Evolutionary conservation across 345 rosid species (phyloP).

Genomic region (Rhodamnia argentea): DNA sequence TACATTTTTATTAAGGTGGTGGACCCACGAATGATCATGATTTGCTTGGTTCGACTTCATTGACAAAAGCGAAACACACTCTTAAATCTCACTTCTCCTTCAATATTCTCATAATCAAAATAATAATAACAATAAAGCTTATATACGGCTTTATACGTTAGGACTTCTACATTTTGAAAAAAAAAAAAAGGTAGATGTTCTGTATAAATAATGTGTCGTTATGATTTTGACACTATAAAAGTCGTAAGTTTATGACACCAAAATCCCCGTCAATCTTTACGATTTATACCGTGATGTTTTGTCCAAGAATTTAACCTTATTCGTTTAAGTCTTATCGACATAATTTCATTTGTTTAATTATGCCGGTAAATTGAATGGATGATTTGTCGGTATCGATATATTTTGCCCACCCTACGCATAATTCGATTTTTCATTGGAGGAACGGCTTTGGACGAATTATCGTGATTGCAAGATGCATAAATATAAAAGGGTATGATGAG

Average conservation of each 20-base stretch:
- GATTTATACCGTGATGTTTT: accelerated
- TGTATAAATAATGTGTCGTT: not conserved
- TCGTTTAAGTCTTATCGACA: not conserved
- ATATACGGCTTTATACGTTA: not conserved
- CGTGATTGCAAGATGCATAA: not conserved
- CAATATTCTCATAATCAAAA: not conserved
- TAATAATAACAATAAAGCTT: not conserved
- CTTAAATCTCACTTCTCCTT: not conserved
- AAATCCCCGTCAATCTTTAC: not conserved
- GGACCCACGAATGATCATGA: not conserved
- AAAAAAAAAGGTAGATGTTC: not conserved
- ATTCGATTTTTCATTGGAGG: not conserved
- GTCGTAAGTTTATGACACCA: accelerated
- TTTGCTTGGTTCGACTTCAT: too few relatives aligned
- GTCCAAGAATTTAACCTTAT: accelerated
- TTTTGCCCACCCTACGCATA: not conserved
- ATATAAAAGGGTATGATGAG: not conserved
- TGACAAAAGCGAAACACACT: too few relatives aligned
- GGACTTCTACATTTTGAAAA: not conserved
- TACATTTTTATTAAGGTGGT: not conserved
- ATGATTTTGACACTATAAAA: not conserved
- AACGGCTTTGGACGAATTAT: not conserved
- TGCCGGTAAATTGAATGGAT: accelerated
- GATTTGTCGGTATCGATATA: not conserved
- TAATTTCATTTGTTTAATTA: accelerated